Percentiles rank a stretch among this genome's conserved stretches.
phyloP scores from a whole-genome alignment of 225 moss, liverwort and hornwort genomes.

The Polytrichum formosum region DNA sequence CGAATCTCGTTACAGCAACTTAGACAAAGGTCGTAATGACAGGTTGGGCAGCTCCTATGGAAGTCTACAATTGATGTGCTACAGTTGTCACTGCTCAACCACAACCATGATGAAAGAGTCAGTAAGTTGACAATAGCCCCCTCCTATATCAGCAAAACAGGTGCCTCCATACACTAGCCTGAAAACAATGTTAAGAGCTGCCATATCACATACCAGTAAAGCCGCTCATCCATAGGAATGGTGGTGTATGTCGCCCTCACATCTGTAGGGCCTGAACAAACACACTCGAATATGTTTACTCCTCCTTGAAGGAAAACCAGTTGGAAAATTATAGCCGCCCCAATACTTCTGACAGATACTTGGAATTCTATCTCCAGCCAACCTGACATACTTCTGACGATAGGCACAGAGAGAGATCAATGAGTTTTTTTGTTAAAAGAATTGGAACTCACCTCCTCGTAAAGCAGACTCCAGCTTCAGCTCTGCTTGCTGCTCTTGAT shows the following conservation, averaged over 20 bases:
- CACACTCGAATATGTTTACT: background rate
- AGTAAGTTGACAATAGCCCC: background rate
- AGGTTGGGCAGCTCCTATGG: constrained; percentile 66
- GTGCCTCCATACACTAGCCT: no score
- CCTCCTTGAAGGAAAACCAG: no score
- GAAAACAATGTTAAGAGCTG: background rate
- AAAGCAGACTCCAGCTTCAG: constrained; percentile 30
- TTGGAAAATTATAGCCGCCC: background rate
- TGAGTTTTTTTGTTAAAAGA: no score
- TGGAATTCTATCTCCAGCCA: no score
- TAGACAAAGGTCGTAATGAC: constrained; percentile 81
- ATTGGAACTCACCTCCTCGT: background rate
- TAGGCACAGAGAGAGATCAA: no score
- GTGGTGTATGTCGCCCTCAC: constrained; percentile 43
- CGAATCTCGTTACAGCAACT: constrained; percentile 88
- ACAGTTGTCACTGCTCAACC: constrained; percentile 73
- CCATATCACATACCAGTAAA: constrained; percentile 62
- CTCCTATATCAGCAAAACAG: background rate
- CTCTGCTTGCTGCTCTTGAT: constrained; percentile 45
- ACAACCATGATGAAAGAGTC: constrained; percentile 8
- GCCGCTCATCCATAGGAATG: constrained; percentile 69
- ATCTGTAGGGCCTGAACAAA: constrained; percentile 42
- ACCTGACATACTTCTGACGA: no score
- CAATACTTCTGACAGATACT: background rate
- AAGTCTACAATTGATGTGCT: constrained; percentile 90